These are phyloP conservation scores for Pseudomonodictys pantanalensis DNA, from an alignment of 495 filamentous ascomycete species.

Conservation along the genomic window DNA sequence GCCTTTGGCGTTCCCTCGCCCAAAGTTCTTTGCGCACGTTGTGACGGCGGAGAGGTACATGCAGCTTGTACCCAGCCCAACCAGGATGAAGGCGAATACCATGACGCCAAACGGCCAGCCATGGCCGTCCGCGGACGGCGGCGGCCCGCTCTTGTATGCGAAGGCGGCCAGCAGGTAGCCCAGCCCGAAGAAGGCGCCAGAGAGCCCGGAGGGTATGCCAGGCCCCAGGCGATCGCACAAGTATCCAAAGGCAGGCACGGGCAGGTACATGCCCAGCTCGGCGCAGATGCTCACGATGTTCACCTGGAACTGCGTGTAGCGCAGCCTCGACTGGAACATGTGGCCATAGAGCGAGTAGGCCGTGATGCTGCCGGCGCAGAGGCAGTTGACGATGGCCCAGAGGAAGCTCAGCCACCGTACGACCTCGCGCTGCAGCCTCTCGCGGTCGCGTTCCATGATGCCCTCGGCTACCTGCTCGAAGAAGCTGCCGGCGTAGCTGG, in stretches of 20 bases:
- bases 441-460: constrained; percentile 57
- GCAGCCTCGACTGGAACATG: constrained; percentile 75
- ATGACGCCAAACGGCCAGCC: constrained; percentile 77
- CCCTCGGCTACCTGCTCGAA: constrained; percentile 60
- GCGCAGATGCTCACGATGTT: constrained; percentile 83
- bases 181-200: constrained; percentile 67
- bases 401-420: constrained; percentile 56
- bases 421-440: constrained; percentile 51
- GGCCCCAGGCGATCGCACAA: constrained; percentile 85
- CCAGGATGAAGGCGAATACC: constrained; percentile 73
- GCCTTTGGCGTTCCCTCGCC: constrained; percentile 79
- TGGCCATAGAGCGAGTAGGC: constrained; percentile 90
- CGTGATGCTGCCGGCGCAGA: constrained; percentile 33
- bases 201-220: constrained; percentile 65
- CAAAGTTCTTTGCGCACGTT: constrained; percentile 96
- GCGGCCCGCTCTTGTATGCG: constrained; percentile 64
- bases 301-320: constrained; percentile 85
- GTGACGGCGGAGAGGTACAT: constrained; percentile 88
- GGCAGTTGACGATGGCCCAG: constrained; percentile 59
- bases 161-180: constrained; percentile 84
- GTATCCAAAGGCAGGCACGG: constrained; percentile 83
- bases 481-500: constrained; percentile 55
- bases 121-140: constrained; percentile 53
- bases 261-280: constrained; percentile 82
- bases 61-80: constrained; percentile 77